Percentiles rank a stretch among this genome's conserved stretches.
These are phyloP conservation scores for Solanum medicagineum DNA, from an alignment of 257 asterid genomes.

Conservation along the genomic window DNA sequence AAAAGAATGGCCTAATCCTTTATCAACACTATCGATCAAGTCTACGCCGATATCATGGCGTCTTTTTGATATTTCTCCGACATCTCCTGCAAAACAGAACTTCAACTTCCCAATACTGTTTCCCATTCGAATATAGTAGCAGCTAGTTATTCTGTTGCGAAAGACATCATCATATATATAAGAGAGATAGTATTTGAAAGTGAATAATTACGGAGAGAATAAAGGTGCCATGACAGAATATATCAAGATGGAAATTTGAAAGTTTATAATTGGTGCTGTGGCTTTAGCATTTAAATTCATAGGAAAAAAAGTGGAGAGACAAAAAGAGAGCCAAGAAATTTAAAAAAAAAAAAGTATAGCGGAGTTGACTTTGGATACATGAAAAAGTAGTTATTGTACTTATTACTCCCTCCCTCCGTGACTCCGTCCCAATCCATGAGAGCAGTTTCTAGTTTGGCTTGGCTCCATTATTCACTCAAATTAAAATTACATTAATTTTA, in stretches of 20 bases:
- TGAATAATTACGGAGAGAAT: not conserved
- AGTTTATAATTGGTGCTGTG: not conserved
- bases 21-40: constrained; percentile 43
- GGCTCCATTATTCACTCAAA: not conserved
- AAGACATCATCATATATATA: not conserved
- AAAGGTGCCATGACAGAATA: not conserved
- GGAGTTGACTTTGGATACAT: not conserved
- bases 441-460: not conserved
- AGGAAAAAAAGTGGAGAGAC: not conserved
- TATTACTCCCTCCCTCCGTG: not conserved
- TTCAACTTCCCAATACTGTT: constrained; percentile 48
- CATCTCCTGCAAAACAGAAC: constrained; percentile 66
- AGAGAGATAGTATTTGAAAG: not conserved
- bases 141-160: not conserved
- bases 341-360: not conserved
- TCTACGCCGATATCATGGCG: constrained; percentile 36
- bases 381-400: not conserved
- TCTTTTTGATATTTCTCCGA: constrained; percentile 70
- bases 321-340: not conserved
- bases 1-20: constrained; percentile 86
- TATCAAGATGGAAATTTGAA: not conserved
- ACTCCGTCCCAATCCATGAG: not conserved
- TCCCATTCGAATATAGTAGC: constrained; percentile 35
- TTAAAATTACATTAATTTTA: not conserved
- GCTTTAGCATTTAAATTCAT: not conserved